Base-by-base conservation (phyloP, 768 basidiomycete species). In the Phallus indusiatus region DNA sequence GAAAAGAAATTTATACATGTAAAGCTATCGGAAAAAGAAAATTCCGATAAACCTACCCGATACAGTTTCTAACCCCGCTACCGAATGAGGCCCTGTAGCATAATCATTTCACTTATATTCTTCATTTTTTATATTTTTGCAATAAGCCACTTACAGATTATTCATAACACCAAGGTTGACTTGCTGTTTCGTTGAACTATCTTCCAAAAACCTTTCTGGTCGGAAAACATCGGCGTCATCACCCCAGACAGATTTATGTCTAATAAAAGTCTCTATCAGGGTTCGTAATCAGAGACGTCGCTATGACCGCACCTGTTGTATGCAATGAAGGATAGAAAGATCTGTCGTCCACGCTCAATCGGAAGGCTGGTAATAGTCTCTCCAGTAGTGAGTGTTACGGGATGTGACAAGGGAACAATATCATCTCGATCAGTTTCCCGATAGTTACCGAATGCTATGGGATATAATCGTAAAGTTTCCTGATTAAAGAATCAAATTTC, bases 141-240 rank as follows among this genome's bases (percentile, higher is more conserved):
- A 20, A 55, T 7, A 18, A 8, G 36, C 9, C 9, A 8, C 37
- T 7, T n/a, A 55, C 54, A 55, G 14, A 46, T 55, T 55, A 14
- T 10, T 18, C 5, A 55, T 20, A 5, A 55, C 33, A 12, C 54
- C 54, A 9, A 55, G 37, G 5, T 46, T 55, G 6, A 20, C 42
- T 20, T 28, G n/a, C 16, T 42, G 35, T 36, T 46, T 16, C 6
- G 20, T 35, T 18, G 5, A 6, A 12, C 12, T 5, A 9, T 46
- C 35, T 18, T 50, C 47, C 5, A 76, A 63, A 74, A 74, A 78
- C 36, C 76, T 69, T 55, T 77, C 76, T 9, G 77, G 76, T 55
- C 69, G 74, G 72, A 74, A 79, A 55, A 74, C 72, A 10, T 68
- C 37, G 2, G n/a, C n/a, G n/a, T n/a, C n/a, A n/a, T n/a, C n/a